Evolutionary conservation across 2,329 filamentous ascomycete species (phyloP).

Genomic region (Alternaria arbusti): DNA sequence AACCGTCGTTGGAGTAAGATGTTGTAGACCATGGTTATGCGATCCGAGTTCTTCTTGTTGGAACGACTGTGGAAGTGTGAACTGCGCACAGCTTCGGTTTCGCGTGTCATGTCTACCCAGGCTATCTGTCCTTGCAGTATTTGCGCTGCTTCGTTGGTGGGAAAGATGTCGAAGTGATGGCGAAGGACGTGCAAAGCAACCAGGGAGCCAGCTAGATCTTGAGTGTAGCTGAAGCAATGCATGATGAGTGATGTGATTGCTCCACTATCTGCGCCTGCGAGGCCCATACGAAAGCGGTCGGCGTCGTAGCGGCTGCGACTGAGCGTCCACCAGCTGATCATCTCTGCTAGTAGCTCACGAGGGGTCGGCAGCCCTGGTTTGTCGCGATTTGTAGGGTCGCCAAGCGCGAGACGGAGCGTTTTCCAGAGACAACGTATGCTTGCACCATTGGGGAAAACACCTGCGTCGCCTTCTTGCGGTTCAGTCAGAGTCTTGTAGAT

Average conservation of each 20-base stretch:
- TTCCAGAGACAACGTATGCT: slow-evolving; percentile 42
- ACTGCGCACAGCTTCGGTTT: slow-evolving; percentile 8
- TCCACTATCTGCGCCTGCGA: slow-evolving; percentile 28
- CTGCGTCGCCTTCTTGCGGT: slow-evolving; percentile 14
- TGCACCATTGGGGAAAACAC: slow-evolving; percentile 40
- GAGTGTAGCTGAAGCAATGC: slow-evolving; percentile 44
- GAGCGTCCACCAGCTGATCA: slow-evolving; percentile 35
- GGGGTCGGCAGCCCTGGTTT: slow-evolving; percentile 36
- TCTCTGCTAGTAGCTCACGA: slow-evolving; percentile 40
- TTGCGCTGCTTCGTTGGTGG: slow-evolving; percentile 22
- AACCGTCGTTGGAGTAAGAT: slow-evolving; percentile 27
- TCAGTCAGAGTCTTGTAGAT: slow-evolving; percentile 38
- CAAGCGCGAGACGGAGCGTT: slow-evolving; percentile 39
- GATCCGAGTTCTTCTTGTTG: slow-evolving; percentile 17
- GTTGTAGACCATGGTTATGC: slow-evolving; percentile 25
- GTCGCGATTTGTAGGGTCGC: slow-evolving; percentile 22
- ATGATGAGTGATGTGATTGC: slow-evolving; percentile 38
- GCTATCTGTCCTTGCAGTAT: slow-evolving; percentile 38
- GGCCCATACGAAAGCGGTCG: slow-evolving; percentile 33
- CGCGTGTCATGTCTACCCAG: slow-evolving; percentile 34
- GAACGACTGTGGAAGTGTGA: slow-evolving; percentile 22
- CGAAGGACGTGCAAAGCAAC: slow-evolving; percentile 42
- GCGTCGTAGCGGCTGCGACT: slow-evolving; percentile 33
- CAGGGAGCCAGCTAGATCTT: slow-evolving; percentile 44
- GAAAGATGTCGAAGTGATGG: slow-evolving; percentile 33